Percentiles rank a stretch among this genome's conserved stretches.
Evolutionary conservation across 176 grass and related monocot species (phyloP).

Genomic region (Carex kokanica): DNA sequence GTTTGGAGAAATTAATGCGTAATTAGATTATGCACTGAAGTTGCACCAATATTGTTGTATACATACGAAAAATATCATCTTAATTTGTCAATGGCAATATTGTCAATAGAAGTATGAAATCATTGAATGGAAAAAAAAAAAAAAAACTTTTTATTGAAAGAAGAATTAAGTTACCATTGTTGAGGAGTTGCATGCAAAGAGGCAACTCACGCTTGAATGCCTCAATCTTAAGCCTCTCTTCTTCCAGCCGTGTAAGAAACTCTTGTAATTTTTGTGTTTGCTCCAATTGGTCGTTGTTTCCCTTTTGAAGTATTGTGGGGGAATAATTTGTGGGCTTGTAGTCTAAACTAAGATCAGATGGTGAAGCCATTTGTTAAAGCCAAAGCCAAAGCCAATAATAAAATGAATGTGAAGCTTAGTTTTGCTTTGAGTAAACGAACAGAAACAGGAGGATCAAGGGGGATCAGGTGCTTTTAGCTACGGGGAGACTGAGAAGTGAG

Average conservation of each 20-base stretch:
- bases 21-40: neutral
- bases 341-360: constrained; percentile 85
- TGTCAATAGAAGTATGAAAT: neutral
- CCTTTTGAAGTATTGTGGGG: constrained; percentile 29
- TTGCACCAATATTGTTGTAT: constrained; percentile 19
- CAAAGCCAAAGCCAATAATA: neutral
- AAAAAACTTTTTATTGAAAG: neutral
- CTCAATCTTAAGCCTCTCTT: constrained; percentile 93
- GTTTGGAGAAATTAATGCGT: neutral
- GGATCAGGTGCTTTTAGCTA: constrained; percentile 60
- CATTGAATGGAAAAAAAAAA: neutral
- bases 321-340: constrained; percentile 53
- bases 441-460: constrained; percentile 47
- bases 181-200: constrained; percentile 96
- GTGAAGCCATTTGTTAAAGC: constrained; percentile 55
- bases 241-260: constrained; percentile 69
- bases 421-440: constrained; percentile 13
- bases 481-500: constrained; percentile 29
- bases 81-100: neutral
- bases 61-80: neutral
- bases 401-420: neutral
- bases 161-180: constrained; percentile 47
- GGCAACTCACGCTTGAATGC: constrained; percentile 99
- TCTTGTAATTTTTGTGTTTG: constrained; percentile 72
- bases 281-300: constrained; percentile 35